Conservation (phyloP, 345 rosid genomes). For the Camelina neglecta region DNA sequence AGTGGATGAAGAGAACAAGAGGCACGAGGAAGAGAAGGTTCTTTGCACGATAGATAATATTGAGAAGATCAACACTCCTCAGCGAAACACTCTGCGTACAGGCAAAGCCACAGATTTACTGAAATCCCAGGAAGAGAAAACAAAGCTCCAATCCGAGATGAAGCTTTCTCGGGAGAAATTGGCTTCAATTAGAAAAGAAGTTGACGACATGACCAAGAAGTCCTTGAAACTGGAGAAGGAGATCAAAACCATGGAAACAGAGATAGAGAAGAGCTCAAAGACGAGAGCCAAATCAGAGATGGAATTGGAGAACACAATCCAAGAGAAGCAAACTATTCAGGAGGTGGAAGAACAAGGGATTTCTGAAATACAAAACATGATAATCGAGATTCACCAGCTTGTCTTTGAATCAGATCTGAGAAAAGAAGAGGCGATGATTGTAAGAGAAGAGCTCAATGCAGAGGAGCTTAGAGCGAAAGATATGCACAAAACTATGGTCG, state of each 20-base stretch:
- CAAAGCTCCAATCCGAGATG: constrained; percentile 69
- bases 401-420: constrained; percentile 61
- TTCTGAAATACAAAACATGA: constrained; percentile 52
- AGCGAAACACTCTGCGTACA: constrained; percentile 52
- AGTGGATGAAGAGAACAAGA: constrained; percentile 71
- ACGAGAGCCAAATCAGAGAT: constrained; percentile 52
- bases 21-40: constrained; percentile 74
- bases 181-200: constrained; percentile 49
- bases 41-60: constrained; percentile 83
- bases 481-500: constrained; percentile 43
- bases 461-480: constrained; percentile 49
- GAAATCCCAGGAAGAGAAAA: constrained; percentile 79
- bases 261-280: constrained; percentile 54
- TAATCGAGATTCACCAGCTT: constrained; percentile 62
- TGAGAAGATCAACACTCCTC: constrained; percentile 55
- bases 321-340: constrained; percentile 62
- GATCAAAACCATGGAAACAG: constrained; percentile 47
- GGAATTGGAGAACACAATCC: constrained; percentile 50
- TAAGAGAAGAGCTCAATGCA: constrained; percentile 53
- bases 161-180: constrained; percentile 63
- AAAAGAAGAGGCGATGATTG: constrained; percentile 53
- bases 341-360: constrained; percentile 61
- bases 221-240: constrained; percentile 51
- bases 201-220: constrained; percentile 53
- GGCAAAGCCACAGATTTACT: constrained; percentile 81